Conservation (phyloP, 2,329 filamentous ascomycete genomes). For the Cladosporium sp. region DNA sequence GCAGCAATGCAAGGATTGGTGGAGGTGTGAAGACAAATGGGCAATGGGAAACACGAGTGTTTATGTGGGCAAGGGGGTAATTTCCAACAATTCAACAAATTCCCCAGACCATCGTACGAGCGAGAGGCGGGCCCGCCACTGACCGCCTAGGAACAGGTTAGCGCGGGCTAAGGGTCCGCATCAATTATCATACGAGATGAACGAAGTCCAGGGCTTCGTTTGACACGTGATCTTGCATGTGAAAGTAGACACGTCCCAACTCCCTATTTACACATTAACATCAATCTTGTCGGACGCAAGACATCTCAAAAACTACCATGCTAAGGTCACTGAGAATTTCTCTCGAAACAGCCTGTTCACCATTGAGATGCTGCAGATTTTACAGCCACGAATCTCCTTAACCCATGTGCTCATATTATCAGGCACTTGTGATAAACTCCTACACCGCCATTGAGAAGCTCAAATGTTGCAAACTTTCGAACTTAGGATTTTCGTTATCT, state of each 20-base stretch:
- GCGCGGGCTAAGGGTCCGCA: neutral
- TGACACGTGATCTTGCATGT: conserved; percentile 3
- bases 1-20: conserved; percentile 11
- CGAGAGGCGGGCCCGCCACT: conserved; percentile 6
- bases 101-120: conserved; percentile 13
- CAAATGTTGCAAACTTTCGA: neutral
- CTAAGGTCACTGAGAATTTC: neutral
- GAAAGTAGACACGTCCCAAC: neutral
- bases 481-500: neutral
- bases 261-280: neutral
- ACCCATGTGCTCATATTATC: neutral
- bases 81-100: conserved; percentile 13
- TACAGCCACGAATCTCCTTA: neutral
- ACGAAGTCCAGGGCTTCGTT: neutral
- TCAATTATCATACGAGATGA: conserved; percentile 7
- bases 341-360: neutral
- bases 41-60: conserved; percentile 11
- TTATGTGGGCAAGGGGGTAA: conserved; percentile 12
- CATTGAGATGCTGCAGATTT: neutral
- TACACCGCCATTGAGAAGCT: neutral
- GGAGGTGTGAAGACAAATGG: conserved; percentile 5
- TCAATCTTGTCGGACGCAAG: neutral
- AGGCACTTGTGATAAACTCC: neutral
- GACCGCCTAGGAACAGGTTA: conserved; percentile 14
- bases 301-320: neutral